Conservation (phyloP, 2,329 filamentous ascomycete genomes). For the Pseudofabraea citricarpa region DNA sequence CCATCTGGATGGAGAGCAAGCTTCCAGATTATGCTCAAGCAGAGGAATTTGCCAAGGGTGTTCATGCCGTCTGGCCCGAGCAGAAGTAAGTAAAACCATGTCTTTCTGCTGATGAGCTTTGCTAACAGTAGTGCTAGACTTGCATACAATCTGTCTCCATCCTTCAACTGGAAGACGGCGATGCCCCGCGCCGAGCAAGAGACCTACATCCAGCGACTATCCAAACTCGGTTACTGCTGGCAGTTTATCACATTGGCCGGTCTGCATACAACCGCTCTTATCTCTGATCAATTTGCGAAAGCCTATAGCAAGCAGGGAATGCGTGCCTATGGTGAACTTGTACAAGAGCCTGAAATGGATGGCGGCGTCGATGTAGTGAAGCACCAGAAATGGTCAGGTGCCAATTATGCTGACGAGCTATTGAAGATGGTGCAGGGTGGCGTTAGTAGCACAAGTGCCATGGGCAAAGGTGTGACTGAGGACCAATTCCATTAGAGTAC, state of each 20-base stretch:
- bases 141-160: conserved; percentile 95
- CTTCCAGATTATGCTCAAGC: conserved; percentile 88
- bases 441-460: conserved; percentile 85
- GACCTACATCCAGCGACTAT: conserved; percentile 92
- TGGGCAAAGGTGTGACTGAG: conserved; percentile 97
- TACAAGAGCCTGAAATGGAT: conserved; percentile 97
- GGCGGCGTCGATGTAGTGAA: conserved; percentile 88
- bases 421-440: conserved; percentile 97
- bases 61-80: conserved; percentile 92
- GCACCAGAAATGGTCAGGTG: conserved; percentile 98
- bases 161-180: conserved; percentile 99
- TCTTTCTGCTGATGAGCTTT: neutral
- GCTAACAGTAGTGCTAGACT: conserved; percentile 49
- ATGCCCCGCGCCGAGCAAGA: conserved; percentile 91
- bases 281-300: conserved; percentile 81
- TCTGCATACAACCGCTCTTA: conserved; percentile 90
- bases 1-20: conserved; percentile 99
- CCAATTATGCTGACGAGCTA: conserved; percentile 89
- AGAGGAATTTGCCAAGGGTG: conserved; percentile 86
- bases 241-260: conserved; percentile 99
- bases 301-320: conserved; percentile 81
- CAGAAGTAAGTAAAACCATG: conserved; percentile 84
- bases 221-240: conserved; percentile 91
- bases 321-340: conserved; percentile 93
- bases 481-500: conserved; percentile 73